Base-by-base conservation (phyloP, 257 asterid species). In the Solanum pennellii region DNA sequence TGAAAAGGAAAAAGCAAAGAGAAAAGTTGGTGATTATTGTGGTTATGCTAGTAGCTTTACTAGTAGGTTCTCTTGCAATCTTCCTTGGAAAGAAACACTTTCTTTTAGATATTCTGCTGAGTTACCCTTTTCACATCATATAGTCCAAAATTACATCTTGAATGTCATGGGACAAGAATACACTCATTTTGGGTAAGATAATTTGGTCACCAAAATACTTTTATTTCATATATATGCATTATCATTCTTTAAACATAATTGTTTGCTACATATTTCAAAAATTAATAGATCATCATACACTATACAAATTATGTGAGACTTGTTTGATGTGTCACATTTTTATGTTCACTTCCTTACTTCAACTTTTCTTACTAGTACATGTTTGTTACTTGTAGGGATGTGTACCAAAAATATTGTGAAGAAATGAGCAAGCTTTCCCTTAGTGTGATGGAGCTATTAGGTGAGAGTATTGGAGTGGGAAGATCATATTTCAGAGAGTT, bases 41-140 rank as follows among this genome's bases (percentile, higher is more conserved):
- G 98, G 98, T 59, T 95, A 95, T 80, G 91, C 98, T 12, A 95
- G 98, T 85, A 95, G 98, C 89, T 95, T 95, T 79, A 93, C 94
- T 16, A 88, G 79, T 66, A 88, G 98, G 83, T 95, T 95, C 90
- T 92, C 98, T 15, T 89, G 93, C 23, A 94, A 95, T 49, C 98
- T 95, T 79, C 98, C 98, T 4, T 95, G 98, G 98, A 95, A 95
- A 87, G 98, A 95, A 72, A 95, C 98, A 6, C 91, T 95, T 39
- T 93, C 98, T 65, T 89, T 94, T 18, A 88, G 87, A 18, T 93
- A 93, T 59, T 90, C 87, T 66, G 93, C 89, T 12, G 94, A 94
- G 23, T 47, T 25, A 16, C 90, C 68, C 12, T 77, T 23, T 77
- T 49, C 89, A 27, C 27, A 90, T 10, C 49, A 56, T 86, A 68